Evolutionary conservation across 129 eudicot species (phyloP), one percentile per base, ranked within the genome.

Genomic region (Rutidosis leptorrhynchoides): DNA sequence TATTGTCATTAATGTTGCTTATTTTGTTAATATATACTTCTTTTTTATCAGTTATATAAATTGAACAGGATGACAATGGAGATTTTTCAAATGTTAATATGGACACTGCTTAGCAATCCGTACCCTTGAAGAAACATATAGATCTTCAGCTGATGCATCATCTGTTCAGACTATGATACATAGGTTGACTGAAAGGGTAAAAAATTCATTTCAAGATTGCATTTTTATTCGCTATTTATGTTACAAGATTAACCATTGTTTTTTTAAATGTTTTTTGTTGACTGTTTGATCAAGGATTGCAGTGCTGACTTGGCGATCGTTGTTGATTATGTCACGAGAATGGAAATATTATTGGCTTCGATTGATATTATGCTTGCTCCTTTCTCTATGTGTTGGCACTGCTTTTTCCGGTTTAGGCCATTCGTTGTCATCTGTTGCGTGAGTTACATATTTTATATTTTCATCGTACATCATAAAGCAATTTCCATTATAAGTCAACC

Each of bases 321-420:
- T 88, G 29, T 79, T 92, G 43, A 79, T 88, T 64, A 88, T 92
- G 98, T 92, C 98, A 65, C 80, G 98, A 45, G 98, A 92, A 54
- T 92, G 95, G 95, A 88, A 85, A 74, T 92, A 85, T 69, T 92
- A 83, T 77, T 92, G 98, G 98, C 86, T n/a, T n/a, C n/a, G n/a
- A n/a, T n/a, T n/a, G n/a, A n/a, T n/a, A n/a, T n/a, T n/a, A n/a
- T n/a, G n/a, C 88, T 80, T 88, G 91, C 83, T 86, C 55, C 86
- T 93, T 61, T 70, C 98, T 6, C 77, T 88, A 27, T 85, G 96
- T 76, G 74, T 93, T 69, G 96, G 95, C 27, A 88, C 96, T 20
- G 84, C 78, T 0, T 93, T 93, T 70, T 83, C 95, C 7, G 96
- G 92, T 69, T 79, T 93, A 74, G 92, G 96, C 51, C 98, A 93